Percentiles rank a stretch among this genome's conserved stretches.
Evolutionary conservation across 1,284 basidiomycete species (phyloP).

Genomic region (Meripilus lineatus): DNA sequence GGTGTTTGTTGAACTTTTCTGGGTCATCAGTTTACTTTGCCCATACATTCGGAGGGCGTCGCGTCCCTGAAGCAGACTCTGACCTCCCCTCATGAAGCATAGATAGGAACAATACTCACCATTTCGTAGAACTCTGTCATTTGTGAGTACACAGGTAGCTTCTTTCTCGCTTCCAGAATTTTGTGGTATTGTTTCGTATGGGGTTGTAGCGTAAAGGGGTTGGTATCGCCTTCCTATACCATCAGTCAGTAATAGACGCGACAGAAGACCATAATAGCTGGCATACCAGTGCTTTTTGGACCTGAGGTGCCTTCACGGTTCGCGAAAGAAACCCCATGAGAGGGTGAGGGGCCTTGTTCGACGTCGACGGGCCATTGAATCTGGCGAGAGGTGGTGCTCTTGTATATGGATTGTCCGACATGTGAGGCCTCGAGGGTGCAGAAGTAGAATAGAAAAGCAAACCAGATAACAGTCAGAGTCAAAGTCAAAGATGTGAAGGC

Average conservation of each 20-base stretch:
- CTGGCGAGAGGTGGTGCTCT: not conserved
- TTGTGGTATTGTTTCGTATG: conserved; percentile 82
- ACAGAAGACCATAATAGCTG: not conserved
- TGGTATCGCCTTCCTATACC: conserved; percentile 77
- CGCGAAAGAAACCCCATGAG: not conserved
- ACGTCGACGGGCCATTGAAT: not conserved
- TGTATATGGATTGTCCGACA: not conserved
- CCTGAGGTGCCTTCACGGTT: not conserved
- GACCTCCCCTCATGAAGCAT: conserved; percentile 29
- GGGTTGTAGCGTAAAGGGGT: conserved; percentile 84
- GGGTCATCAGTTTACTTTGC: conserved; percentile 23
- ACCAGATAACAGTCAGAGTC: too few species aligned
- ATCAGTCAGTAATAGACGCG: too few species aligned
- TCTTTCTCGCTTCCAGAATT: conserved; percentile 82
- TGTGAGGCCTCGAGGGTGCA: too few species aligned
- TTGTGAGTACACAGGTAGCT: conserved; percentile 88
- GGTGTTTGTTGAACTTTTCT: conserved; percentile 74
- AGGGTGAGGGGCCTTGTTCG: not conserved
- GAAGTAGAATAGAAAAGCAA: too few species aligned
- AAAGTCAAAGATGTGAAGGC: too few species aligned
- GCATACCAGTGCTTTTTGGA: not conserved
- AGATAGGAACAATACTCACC: conserved; percentile 40
- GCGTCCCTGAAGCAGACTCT: conserved; percentile 25
- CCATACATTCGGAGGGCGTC: conserved; percentile 15
- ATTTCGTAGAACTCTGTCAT: conserved; percentile 91